phyloP scores from a whole-genome alignment of 2,329 filamentous ascomycete species.

The Pestalotiopsis sp. region DNA sequence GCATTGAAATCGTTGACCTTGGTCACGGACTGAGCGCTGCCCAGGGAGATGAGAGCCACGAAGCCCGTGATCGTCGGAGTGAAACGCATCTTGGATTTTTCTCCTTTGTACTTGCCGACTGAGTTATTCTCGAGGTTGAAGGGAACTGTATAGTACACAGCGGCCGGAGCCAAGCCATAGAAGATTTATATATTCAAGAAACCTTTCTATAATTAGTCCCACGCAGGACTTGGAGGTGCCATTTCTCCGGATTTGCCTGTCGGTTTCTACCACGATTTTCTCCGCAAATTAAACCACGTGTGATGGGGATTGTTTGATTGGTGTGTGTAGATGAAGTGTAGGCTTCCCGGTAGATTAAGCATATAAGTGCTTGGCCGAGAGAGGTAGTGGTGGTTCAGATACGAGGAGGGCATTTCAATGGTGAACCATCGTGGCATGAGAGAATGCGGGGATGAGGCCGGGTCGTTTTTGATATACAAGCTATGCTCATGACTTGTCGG shows the following conservation, averaged over 20 bases:
- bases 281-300: neutral
- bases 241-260: neutral
- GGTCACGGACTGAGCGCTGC: constrained; percentile 27
- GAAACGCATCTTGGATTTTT: neutral
- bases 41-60: constrained; percentile 27
- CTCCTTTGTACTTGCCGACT: neutral
- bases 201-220: neutral
- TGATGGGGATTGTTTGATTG: neutral
- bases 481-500: neutral
- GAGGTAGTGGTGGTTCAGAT: no score
- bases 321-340: neutral
- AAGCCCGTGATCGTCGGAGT: constrained; percentile 24
- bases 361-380: neutral
- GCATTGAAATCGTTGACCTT: constrained; percentile 34
- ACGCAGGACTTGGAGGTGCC: neutral
- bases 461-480: neutral
- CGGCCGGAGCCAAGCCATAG: neutral
- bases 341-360: neutral
- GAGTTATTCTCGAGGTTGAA: neutral
- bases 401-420: neutral
- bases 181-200: neutral
- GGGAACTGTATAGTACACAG: neutral
- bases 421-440: neutral
- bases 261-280: neutral
- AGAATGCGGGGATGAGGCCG: neutral